Percentiles rank a stretch among this genome's conserved stretches.
These are phyloP conservation scores for Forsythia viridissima DNA, from an alignment of 257 asterid species.

Conservation along the genomic window DNA sequence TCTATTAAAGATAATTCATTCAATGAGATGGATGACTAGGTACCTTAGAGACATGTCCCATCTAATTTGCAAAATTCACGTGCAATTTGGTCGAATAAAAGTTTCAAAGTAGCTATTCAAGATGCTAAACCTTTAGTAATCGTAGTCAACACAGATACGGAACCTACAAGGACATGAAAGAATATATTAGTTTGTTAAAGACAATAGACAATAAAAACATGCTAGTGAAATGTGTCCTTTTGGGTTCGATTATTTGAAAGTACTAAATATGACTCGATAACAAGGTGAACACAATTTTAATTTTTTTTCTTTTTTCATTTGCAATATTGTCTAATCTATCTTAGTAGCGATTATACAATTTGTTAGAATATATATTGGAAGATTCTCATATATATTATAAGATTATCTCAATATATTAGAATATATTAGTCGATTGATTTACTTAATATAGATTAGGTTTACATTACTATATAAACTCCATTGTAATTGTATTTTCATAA, in stretches of 20 bases:
- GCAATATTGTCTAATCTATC: too few species aligned
- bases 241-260: slow-evolving; percentile 61
- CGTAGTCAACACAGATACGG: background rate
- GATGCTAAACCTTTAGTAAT: background rate
- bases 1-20: background rate
- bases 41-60: background rate
- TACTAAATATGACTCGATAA: too few species aligned
- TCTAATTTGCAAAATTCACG: background rate
- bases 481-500: too few species aligned
- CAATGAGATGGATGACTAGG: background rate
- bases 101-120: background rate
- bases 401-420: too few species aligned
- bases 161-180: background rate
- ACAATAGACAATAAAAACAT: slow-evolving; percentile 13
- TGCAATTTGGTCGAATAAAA: background rate
- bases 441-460: too few species aligned
- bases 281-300: too few species aligned
- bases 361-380: too few species aligned
- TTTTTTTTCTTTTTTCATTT: too few species aligned
- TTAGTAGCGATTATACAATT: too few species aligned
- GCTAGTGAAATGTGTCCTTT: slow-evolving; percentile 80
- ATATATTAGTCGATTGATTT: too few species aligned
- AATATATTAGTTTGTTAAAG: background rate
- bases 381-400: too few species aligned
- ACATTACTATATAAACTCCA: too few species aligned